Evolutionary conservation across 495 filamentous ascomycete species (phyloP).

Genomic region (Neurospora sp.): DNA sequence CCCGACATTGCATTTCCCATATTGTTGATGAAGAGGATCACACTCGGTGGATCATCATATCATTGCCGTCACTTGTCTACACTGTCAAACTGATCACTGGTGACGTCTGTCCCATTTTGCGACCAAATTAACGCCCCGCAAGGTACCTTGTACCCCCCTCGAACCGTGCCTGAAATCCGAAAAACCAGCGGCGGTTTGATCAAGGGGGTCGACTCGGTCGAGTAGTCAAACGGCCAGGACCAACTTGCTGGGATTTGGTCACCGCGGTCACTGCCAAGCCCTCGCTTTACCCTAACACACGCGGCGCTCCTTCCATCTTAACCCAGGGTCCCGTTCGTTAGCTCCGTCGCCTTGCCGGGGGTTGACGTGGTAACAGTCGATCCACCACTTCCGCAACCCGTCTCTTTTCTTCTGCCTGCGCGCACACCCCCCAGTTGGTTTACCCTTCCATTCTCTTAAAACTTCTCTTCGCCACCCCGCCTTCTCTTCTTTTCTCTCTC

Average conservation of each 20-base stretch:
- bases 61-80: not conserved
- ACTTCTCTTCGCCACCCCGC: slow-evolving; percentile 13
- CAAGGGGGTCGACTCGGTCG: not conserved
- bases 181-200: not conserved
- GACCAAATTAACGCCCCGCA: not conserved
- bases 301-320: not conserved
- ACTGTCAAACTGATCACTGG: not conserved
- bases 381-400: not conserved
- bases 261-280: not conserved
- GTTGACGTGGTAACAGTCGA: not conserved
- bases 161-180: not conserved
- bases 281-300: not conserved
- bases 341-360: not conserved
- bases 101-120: not conserved
- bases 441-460: slow-evolving; percentile 10
- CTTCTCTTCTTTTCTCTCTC: slow-evolving; percentile 12
- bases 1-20: not conserved
- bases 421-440: slow-evolving; percentile 7
- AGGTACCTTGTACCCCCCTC: not conserved
- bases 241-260: slow-evolving; percentile 10
- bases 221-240: slow-evolving; percentile 13
- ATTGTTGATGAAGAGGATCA: not conserved
- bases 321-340: not conserved
- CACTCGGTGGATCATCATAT: not conserved
- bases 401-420: slow-evolving; percentile 7